Evolutionary conservation across 2,329 filamentous ascomycete species (phyloP), one percentile per base, ranked within the genome.

Genomic region (Harringtonia lauricola): DNA sequence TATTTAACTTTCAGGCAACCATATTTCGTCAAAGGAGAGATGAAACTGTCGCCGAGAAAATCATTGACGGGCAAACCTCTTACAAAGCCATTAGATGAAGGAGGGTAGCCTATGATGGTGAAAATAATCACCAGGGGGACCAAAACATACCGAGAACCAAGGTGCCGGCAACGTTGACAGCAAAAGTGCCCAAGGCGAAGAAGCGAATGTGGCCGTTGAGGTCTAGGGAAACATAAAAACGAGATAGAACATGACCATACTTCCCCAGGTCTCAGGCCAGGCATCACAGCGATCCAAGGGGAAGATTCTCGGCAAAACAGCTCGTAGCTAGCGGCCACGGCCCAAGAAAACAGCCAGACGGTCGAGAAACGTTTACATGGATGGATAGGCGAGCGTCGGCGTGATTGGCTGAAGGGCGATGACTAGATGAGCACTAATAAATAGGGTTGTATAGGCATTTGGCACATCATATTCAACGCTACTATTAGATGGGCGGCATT

Each of bases 171-270:
- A 94, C 68, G 55, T 96, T 96, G 24, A 83, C 86, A 0, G 67
- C 64, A 54, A 95, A 95, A 0, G 90, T 96, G 3, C 90, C 90
- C 0, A 95, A 60, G 0, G 90, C 90, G 52, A 95, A 95, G 0
- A 71, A 64, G 0, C 77, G 60, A 0, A 78, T 52, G 18, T 76
- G 68, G 0, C 73, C 66, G 54, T 95, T 95, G n/a, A 95, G 71
- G 21, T 67, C 60, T 8, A 84, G 57, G 1, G 83, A 83, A 1
- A 75, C 61, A 57, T 87, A 89, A 64, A 85, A 94, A 88, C 79
- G 22, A 92, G 67, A 0, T 87, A 75, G 53, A 95, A 90, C 1
- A 86, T 65, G 0, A 76, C 83, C 38, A 80, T 66, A 2, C 83
- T 81, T 33, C 89, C 83, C 89, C 88, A 95, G 17, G 63, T 63